Base-by-base conservation (phyloP, 139 green algal species). In the Chlorella sp. region DNA sequence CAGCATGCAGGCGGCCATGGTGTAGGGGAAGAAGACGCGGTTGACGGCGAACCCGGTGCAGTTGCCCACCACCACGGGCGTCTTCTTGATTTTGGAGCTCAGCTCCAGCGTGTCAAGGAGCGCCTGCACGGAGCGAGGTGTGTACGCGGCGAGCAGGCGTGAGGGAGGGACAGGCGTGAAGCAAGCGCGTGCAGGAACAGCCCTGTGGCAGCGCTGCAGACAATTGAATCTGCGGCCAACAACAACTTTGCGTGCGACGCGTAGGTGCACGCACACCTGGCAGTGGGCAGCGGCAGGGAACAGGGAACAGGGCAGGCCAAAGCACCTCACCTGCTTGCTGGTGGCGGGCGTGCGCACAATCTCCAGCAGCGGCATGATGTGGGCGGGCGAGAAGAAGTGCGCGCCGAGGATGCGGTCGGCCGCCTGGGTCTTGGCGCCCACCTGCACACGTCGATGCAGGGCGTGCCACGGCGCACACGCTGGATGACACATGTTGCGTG, bases 1-100 rank as follows among this genome's bases (percentile, higher is more conserved):
- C 50, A 98, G 89, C 79, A 99, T 72, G 82, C 85, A 94, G 20
- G 95, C 95, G 5, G 89, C 85, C 86, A 94, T 95, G 33, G 92
- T 98, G 93, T 99, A 99, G 23, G 95, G 95, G 86, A 99, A 99
- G 88, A 98, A 99, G 24, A 98, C 93, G 32, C 95, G 85, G 86
- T 99, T 99, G 35, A 99, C 95, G 0, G 94, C 94, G 85, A 99
- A 99, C 31, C 95, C 80, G 22, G 95, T 99, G 88, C 95, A 99
- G 88, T 99, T 99, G 73, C 93, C 95, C 31, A 99, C 95, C 64
- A 99, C 90, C 27, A 99, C 94, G 4, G 95, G 95, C 6, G 91
- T 97, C 88, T 99, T 99, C 83, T 96, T 96, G 83, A 99, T 99
- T 23, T 29, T 29, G 33, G 81, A 76, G 2, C 85, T 82, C 49